Evolutionary conservation across 441 rosid species (phyloP).

Genomic region (Aleurites moluccanus): DNA sequence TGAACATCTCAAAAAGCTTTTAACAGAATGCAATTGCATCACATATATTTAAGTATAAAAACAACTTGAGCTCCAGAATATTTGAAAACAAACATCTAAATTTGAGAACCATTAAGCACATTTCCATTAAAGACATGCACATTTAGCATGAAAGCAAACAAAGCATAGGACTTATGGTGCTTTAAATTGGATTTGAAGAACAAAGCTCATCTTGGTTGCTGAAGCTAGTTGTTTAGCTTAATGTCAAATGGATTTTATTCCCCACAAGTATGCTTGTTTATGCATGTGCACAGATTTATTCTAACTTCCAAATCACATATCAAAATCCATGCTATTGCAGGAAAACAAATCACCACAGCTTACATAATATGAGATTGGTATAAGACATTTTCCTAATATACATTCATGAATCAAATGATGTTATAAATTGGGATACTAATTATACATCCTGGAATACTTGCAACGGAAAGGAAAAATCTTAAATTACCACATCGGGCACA

Average conservation of each 20-base stretch:
- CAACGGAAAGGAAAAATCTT: not conserved
- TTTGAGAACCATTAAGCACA: not conserved
- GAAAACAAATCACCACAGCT: slow-evolving; percentile 1
- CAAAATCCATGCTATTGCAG: not conserved
- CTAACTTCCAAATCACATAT: not conserved
- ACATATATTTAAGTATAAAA: not conserved
- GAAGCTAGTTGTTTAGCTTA: not conserved
- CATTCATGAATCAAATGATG: too few relatives aligned
- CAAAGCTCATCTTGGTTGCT: not conserved
- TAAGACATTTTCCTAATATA: too few relatives aligned
- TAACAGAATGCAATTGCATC: not conserved
- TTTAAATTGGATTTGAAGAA: not conserved
- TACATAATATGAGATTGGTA: not conserved
- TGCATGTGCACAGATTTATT: not conserved
- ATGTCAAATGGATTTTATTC: not conserved
- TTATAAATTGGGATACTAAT: not conserved
- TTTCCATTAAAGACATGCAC: not conserved
- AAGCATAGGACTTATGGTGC: not conserved
- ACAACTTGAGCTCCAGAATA: slow-evolving; percentile 1
- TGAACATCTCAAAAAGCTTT: not conserved
- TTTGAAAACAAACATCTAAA: not conserved
- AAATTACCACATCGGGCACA: not conserved
- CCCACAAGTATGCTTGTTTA: not conserved
- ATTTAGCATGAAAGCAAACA: not conserved
- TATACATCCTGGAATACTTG: not conserved